Percentiles rank a stretch among this genome's conserved stretches.
Evolutionary conservation across 202 grass and related monocot species (phyloP).

Genomic region (Sporobolus alterniflorus): DNA sequence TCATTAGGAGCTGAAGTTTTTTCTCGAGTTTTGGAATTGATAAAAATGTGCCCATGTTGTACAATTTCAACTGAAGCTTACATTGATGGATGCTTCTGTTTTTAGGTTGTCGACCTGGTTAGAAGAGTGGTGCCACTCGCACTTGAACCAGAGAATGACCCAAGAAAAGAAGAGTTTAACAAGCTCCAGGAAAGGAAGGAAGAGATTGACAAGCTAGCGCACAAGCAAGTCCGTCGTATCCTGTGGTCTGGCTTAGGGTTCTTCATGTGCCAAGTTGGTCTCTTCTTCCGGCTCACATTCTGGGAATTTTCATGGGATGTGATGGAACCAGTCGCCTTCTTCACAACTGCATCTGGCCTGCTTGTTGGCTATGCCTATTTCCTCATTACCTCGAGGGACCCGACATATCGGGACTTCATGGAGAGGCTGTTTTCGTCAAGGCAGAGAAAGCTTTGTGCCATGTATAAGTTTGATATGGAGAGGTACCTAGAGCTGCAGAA

Average conservation of each 20-base stretch:
- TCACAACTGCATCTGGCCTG: conserved; percentile 51
- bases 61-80: not conserved
- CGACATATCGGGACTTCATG: conserved; percentile 61
- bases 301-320: conserved; percentile 77
- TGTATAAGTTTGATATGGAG: conserved; percentile 53
- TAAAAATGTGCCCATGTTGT: not conserved
- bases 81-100: not conserved
- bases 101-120: conserved; percentile 65
- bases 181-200: conserved; percentile 63
- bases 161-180: conserved; percentile 46
- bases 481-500: conserved; percentile 65
- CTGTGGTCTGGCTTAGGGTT: conserved; percentile 67
- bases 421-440: conserved; percentile 64
- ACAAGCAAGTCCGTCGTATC: conserved; percentile 65
- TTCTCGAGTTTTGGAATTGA: not conserved
- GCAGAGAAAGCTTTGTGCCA: conserved; percentile 42
- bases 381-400: conserved; percentile 67
- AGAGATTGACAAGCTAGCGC: conserved; percentile 62
- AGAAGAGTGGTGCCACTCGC: conserved; percentile 64
- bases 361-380: conserved; percentile 65
- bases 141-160: conserved; percentile 42
- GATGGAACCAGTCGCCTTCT: conserved; percentile 68
- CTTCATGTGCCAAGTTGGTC: conserved; percentile 46
- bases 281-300: conserved; percentile 71
- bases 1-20: conserved; percentile 6